Conservation (phyloP, 306 rosid genomes). For the Begonia fuchsioides region DNA sequence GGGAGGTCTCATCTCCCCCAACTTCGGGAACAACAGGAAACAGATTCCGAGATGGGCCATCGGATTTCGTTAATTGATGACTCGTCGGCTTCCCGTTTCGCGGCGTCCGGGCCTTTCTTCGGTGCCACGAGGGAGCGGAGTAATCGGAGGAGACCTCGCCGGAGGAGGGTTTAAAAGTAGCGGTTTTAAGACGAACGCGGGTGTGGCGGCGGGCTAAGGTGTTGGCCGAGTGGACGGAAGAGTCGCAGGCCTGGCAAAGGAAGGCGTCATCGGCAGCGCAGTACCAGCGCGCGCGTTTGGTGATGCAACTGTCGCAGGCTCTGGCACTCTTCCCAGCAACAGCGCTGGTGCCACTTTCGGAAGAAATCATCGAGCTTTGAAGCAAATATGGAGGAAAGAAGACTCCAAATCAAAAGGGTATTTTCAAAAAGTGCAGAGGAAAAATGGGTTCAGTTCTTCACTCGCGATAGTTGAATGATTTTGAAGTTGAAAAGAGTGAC, state of each 20-base stretch:
- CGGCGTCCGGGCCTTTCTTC: constrained; percentile 64
- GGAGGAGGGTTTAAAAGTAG: constrained; percentile 10
- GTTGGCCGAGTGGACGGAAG: constrained; percentile 77
- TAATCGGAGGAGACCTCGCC: background rate
- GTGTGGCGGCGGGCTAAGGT: constrained; percentile 57
- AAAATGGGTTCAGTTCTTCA: background rate
- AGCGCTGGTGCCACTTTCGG: constrained; percentile 31
- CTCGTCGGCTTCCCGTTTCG: constrained; percentile 28
- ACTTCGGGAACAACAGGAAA: constrained; percentile 61
- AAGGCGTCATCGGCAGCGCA: constrained; percentile 97
- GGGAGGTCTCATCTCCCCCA: constrained; percentile 29
- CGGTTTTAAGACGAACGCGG: constrained; percentile 48
- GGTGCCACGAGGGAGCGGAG: constrained; percentile 46
- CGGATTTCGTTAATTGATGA: constrained; percentile 1
- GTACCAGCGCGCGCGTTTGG: constrained; percentile 82
- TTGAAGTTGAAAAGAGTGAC: constrained; percentile 14
- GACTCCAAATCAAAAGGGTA: background rate
- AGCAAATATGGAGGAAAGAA: background rate
- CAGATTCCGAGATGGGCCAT: constrained; percentile 8
- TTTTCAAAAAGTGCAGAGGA: background rate
- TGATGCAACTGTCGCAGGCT: constrained; percentile 84
- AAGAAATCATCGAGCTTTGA: constrained; percentile 17
- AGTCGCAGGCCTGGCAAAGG: constrained; percentile 72
- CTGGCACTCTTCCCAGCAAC: constrained; percentile 72
- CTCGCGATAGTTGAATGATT: background rate